Base-by-base conservation (phyloP, 2,329 filamentous ascomycete species). In the Rutstroemia sp. region DNA sequence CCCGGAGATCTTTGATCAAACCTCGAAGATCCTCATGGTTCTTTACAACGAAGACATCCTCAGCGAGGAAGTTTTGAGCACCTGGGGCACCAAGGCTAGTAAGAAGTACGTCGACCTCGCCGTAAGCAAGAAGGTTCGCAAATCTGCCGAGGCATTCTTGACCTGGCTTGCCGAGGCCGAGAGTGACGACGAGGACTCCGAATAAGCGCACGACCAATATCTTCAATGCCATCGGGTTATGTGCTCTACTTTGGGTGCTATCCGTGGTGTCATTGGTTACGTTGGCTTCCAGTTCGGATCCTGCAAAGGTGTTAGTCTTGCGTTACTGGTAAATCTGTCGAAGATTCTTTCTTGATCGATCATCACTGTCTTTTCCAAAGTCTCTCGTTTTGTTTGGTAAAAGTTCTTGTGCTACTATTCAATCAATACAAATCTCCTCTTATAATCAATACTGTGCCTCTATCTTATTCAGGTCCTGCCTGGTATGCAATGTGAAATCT, bases 41-140 rank as follows among this genome's bases (percentile, higher is more conserved):
- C 88, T 92, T 76, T 99, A 97, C 75, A 83, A 96, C 74, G 80
- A 90, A 68, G 94, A 99, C 65, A 80, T 99, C 55, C 77, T 96
- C 67, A 85, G 81, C 52, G 94, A 99, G 77, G 92, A 96, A 62
- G 83, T 91, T 16, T 83, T 95, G 70, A 88, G 86, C 74, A 86
- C 87, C 66, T 99, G 94, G 92, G 92, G 92, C 63, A 81, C 82
- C 70, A 96, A 94, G 80, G 91, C 92, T 58, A 96, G 90, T 83
- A 96, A 95, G 86, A 96, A 96, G 79, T 97, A 97, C 72, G 89
- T 95, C 66, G 92, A 97, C 71, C 74, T 95, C 59, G 71, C 86
- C 59, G 92, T 85, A 60, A 95, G 90, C 76, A 92, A 91, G 80
- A 95, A 95, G 81, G 91, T 97, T 61, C 90, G 92, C 77, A 92